These are phyloP conservation scores for Leucaena leucocephala DNA, from an alignment of 306 rosid genomes.

Conservation along the genomic window DNA sequence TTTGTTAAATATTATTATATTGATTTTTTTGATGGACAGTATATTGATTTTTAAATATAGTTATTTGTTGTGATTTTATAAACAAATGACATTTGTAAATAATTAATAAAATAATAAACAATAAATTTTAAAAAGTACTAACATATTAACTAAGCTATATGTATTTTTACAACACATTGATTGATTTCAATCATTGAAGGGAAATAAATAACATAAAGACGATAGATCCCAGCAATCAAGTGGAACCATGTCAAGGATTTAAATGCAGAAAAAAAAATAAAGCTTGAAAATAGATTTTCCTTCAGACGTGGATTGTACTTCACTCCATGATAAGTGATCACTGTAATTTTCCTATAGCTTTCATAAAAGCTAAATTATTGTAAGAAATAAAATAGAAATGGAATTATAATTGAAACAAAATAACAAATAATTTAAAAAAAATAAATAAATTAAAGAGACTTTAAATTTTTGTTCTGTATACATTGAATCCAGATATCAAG, in stretches of 20 bases:
- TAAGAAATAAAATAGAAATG: neutral
- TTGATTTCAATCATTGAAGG: neutral
- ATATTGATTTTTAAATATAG: neutral
- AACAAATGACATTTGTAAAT: neutral
- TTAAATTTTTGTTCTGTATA: neutral
- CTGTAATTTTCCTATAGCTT: slow-evolving; percentile 12
- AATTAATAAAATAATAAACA: too few relatives aligned
- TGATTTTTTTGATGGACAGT: neutral
- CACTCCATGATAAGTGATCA: slow-evolving; percentile 39
- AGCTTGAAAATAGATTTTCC: neutral
- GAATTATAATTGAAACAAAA: neutral
- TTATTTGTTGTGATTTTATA: too few relatives aligned
- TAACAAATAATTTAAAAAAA: neutral
- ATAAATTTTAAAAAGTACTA: neutral
- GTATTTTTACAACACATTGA: neutral
- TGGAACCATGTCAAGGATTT: neutral
- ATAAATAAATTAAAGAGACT: neutral
- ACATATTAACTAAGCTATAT: neutral
- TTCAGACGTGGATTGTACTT: slow-evolving; percentile 42
- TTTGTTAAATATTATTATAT: too few relatives aligned
- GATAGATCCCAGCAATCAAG: neutral
- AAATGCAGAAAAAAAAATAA: neutral
- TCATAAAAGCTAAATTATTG: neutral
- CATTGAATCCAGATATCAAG: too few relatives aligned
- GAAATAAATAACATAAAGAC: neutral